These are phyloP conservation scores for Fusarium graminum DNA, from an alignment of 2,329 filamentous ascomycete genomes.

Conservation along the genomic window DNA sequence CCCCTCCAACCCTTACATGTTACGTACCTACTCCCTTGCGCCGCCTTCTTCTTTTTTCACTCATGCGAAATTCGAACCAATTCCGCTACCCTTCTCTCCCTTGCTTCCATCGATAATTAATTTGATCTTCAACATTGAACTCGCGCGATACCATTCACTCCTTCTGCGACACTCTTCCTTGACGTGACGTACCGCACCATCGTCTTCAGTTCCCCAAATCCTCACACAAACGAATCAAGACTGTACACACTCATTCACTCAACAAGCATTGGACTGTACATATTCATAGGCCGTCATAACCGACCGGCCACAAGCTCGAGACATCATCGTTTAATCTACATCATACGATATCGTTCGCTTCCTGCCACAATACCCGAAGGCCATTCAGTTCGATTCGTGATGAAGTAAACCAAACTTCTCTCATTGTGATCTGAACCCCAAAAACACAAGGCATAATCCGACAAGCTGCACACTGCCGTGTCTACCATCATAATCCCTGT, in stretches of 20 bases:
- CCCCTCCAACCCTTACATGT: slow-evolving; percentile 9
- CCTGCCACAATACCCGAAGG: slow-evolving; percentile 18
- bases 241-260: slow-evolving; percentile 21
- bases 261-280: not conserved
- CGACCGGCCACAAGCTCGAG: slow-evolving; percentile 17
- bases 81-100: slow-evolving; percentile 3
- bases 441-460: slow-evolving; percentile 26
- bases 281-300: not conserved
- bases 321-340: slow-evolving; percentile 25
- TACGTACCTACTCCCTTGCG: slow-evolving; percentile 23
- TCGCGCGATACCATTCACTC: not conserved
- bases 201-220: slow-evolving; percentile 1
- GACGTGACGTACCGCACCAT: not conserved
- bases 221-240: slow-evolving; percentile 7
- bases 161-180: not conserved
- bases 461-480: slow-evolving; percentile 21
- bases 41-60: slow-evolving; percentile 12
- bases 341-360: slow-evolving; percentile 32
- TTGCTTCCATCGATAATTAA: not conserved
- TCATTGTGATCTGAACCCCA: slow-evolving; percentile 26
- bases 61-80: slow-evolving; percentile 10
- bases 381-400: slow-evolving; percentile 26
- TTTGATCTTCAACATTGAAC: not conserved
- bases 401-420: slow-evolving; percentile 36
- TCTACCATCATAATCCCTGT: slow-evolving; percentile 2